Conservation (phyloP, 805 yeast genomes). For the Kluyveromyces siamensis region DNA sequence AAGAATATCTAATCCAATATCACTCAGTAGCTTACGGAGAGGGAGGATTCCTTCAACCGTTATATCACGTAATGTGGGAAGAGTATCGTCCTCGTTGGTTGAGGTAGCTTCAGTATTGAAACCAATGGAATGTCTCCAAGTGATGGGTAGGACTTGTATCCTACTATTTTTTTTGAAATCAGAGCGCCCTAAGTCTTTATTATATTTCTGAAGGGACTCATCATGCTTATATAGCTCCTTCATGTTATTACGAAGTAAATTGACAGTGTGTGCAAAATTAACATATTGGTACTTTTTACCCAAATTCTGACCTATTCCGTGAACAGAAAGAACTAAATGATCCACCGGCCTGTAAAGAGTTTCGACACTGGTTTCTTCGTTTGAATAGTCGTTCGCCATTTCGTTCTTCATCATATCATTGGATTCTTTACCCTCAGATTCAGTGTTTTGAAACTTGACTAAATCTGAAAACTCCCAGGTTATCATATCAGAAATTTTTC, state of each 20-base stretch:
- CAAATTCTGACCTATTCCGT: slow-evolving; percentile 89
- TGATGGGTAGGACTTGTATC: slow-evolving; percentile 79
- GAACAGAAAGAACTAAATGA: slow-evolving; percentile 74
- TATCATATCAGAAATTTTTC: slow-evolving; percentile 15
- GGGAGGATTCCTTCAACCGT: slow-evolving; percentile 73
- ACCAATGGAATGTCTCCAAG: slow-evolving; percentile 79
- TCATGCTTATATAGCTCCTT: slow-evolving; percentile 39
- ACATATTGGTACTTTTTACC: slow-evolving; percentile 73
- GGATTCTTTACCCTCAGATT: slow-evolving; percentile 1
- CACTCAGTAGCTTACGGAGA: slow-evolving; percentile 71
- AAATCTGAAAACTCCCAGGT: slow-evolving; percentile 15
- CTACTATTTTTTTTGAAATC: slow-evolving; percentile 43
- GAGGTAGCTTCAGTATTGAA: slow-evolving; percentile 43
- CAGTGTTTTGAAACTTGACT: slow-evolving; percentile 4
- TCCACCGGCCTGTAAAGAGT: slow-evolving; percentile 35
- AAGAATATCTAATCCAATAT: slow-evolving; percentile 76
- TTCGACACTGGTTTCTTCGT: slow-evolving; percentile 37
- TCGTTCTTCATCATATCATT: slow-evolving; percentile 33
- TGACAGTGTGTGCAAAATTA: slow-evolving; percentile 80
- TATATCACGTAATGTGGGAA: slow-evolving; percentile 62
- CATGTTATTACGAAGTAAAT: slow-evolving; percentile 51
- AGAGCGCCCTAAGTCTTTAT: slow-evolving; percentile 33
- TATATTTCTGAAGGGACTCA: slow-evolving; percentile 33
- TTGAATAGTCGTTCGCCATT: slow-evolving; percentile 43
- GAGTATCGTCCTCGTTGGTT: slow-evolving; percentile 30